Percentiles rank a stretch among this genome's conserved stretches.
These are phyloP conservation scores for Aphanomyces euteiches DNA, from an alignment of 352 stramenopile genomes.

Conservation along the genomic window DNA sequence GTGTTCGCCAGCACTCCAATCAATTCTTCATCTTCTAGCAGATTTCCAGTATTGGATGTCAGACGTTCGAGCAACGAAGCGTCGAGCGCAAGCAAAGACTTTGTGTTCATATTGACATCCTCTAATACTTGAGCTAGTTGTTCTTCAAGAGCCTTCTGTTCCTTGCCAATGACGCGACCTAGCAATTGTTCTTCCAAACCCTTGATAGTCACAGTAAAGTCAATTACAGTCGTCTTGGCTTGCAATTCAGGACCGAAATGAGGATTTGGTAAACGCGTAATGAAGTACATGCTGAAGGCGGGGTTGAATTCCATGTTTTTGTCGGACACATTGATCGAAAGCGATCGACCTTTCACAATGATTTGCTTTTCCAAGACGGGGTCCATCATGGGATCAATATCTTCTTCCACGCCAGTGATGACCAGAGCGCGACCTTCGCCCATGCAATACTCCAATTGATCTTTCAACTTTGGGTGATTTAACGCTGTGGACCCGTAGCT, in stretches of 20 bases:
- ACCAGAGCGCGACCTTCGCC: slow-evolving; percentile 93
- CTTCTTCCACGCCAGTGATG: slow-evolving; percentile 94
- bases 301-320: slow-evolving; percentile 99
- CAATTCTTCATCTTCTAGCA: slow-evolving; percentile 98
- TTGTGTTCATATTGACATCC: slow-evolving; percentile 98
- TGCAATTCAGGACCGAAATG: slow-evolving; percentile 97
- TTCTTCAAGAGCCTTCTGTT: slow-evolving; percentile 97
- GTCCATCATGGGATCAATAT: slow-evolving; percentile 98
- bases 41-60: slow-evolving; percentile 96
- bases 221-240: slow-evolving; percentile 98
- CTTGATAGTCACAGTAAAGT: slow-evolving; percentile 98
- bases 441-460: slow-evolving; percentile 98
- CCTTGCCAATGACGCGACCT: slow-evolving; percentile 96
- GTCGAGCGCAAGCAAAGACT: slow-evolving; percentile 94
- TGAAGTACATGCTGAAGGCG: slow-evolving; percentile 98
- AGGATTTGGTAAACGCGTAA: slow-evolving; percentile 96
- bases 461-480: slow-evolving; percentile 96
- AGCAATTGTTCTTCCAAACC: slow-evolving; percentile 96
- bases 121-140: slow-evolving; percentile 98
- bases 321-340: slow-evolving; percentile 98
- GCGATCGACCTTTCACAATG: slow-evolving; percentile 93
- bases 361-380: slow-evolving; percentile 97
- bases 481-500: slow-evolving; percentile 93
- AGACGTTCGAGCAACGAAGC: slow-evolving; percentile 94
- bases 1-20: slow-evolving; percentile 97